Conservation (phyloP, 2,329 filamentous ascomycete genomes). For the Neofusicoccum sp. region DNA sequence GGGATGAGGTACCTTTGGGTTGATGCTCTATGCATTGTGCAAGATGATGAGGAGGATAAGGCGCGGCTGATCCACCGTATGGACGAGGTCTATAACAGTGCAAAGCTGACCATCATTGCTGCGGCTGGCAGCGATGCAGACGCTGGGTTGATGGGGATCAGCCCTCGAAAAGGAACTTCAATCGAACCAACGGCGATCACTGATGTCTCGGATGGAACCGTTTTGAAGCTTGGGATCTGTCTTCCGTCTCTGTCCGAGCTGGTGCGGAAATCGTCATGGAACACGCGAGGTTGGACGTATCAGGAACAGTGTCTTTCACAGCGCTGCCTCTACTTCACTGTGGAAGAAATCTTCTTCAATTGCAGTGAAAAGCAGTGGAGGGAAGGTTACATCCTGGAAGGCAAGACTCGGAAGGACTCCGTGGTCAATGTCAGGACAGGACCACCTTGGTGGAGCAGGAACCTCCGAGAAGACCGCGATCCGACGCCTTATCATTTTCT, state of each 20-base stretch:
- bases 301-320: conserved; percentile 13
- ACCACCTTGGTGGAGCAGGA: too few relatives aligned
- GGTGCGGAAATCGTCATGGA: background rate
- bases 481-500: background rate
- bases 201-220: too few relatives aligned
- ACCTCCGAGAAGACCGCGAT: background rate
- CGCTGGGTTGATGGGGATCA: background rate
- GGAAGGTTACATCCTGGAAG: background rate
- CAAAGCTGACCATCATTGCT: background rate
- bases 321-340: conserved; percentile 5
- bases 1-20: conserved; percentile 12
- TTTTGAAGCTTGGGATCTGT: too few relatives aligned
- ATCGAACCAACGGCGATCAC: too few relatives aligned
- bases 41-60: conserved; percentile 8
- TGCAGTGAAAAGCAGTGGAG: background rate
- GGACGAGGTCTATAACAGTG: background rate
- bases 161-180: background rate
- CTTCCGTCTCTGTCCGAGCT: background rate
- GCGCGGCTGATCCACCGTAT: background rate
- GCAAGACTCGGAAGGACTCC: background rate
- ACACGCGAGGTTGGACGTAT: conserved; percentile 18
- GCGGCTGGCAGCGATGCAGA: background rate
- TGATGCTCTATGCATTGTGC: conserved; percentile 20
- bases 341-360: background rate
- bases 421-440: background rate